A percentile compares a stretch with the other conserved stretches of the same genome.
Evolutionary conservation across 805 yeast genomes (phyloP).

Genomic region (Ogataea kodamae): DNA sequence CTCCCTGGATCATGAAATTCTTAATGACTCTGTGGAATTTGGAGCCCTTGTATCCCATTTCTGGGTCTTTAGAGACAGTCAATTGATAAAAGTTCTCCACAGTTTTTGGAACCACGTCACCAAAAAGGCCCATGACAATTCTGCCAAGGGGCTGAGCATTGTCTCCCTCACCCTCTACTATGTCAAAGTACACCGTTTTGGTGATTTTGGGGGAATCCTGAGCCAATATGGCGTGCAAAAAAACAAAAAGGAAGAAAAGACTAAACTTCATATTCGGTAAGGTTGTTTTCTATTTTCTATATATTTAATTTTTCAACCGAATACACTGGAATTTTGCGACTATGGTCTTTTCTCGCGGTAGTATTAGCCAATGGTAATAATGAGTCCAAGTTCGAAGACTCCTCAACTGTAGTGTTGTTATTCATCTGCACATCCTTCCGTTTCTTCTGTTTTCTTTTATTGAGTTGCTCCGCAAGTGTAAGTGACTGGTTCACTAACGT

Average conservation of each 20-base stretch:
- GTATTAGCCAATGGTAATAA: slow-evolving; percentile 25
- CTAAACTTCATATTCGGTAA: slow-evolving; percentile 29
- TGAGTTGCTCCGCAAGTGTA: slow-evolving; percentile 20
- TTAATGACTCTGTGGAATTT: slow-evolving; percentile 73
- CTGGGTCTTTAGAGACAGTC: slow-evolving; percentile 69
- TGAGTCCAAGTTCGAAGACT: slow-evolving; percentile 24
- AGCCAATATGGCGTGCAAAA: slow-evolving; percentile 15
- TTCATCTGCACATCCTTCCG: slow-evolving; percentile 32
- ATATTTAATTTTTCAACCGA: slow-evolving; percentile 48
- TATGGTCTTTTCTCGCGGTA: slow-evolving; percentile 30
- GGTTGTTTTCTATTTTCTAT: slow-evolving; percentile 16
- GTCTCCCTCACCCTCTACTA: slow-evolving; percentile 73
- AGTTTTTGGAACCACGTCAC: slow-evolving; percentile 82
- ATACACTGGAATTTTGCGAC: slow-evolving; percentile 50
- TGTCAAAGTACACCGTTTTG: slow-evolving; percentile 79
- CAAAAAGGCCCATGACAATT: slow-evolving; percentile 82
- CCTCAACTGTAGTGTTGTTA: slow-evolving; percentile 26
- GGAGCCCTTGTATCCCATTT: slow-evolving; percentile 57
- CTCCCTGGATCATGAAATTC: slow-evolving; percentile 76
- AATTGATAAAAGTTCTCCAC: slow-evolving; percentile 84
- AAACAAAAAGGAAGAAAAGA: slow-evolving; percentile 20
- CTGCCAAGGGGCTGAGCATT: slow-evolving; percentile 70
- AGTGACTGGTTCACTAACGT: slow-evolving; percentile 46
- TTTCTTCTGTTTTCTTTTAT: slow-evolving; percentile 19
- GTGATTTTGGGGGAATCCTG: slow-evolving; percentile 56